Conservation (phyloP, 2,329 filamentous ascomycete genomes). For the Orbilia ellipsospora region DNA sequence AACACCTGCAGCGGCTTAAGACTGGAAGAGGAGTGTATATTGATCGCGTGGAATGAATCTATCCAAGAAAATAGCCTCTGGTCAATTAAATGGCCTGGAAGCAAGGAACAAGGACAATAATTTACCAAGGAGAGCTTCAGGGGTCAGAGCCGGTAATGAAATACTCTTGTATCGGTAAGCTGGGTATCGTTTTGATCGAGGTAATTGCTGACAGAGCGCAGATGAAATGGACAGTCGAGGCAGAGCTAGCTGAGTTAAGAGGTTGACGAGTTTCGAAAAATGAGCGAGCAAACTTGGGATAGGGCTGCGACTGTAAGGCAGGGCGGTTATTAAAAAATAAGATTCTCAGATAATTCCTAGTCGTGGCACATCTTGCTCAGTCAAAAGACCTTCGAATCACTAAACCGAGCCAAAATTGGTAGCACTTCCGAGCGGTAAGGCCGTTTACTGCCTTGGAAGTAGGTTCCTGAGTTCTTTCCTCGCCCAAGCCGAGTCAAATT, state of each 20-base stretch:
- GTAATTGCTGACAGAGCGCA: neutral
- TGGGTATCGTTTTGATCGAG: neutral
- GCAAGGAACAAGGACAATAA: neutral
- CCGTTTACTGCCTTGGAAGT: constrained; percentile 8
- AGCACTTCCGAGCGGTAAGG: constrained; percentile 27
- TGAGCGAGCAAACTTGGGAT: constrained; percentile 5
- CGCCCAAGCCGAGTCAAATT: constrained; percentile 25
- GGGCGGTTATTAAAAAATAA: constrained; percentile 15
- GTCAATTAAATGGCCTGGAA: constrained; percentile 4
- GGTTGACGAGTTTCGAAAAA: constrained; percentile 15
- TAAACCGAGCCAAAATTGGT: constrained; percentile 32
- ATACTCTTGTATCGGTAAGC: neutral
- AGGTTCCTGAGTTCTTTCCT: constrained; percentile 3
- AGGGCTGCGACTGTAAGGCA: constrained; percentile 3
- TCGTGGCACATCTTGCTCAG: constrained; percentile 48
- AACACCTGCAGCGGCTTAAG: constrained; percentile 38
- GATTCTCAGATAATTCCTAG: constrained; percentile 24
- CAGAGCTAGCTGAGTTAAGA: neutral
- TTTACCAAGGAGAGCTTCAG: neutral
- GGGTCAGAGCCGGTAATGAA: neutral
- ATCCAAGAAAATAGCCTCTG: neutral
- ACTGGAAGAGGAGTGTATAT: constrained; percentile 13
- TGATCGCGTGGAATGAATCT: constrained; percentile 22
- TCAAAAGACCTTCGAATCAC: constrained; percentile 37
- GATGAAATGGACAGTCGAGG: neutral